Evolutionary conservation across 352 stramenopile genomes (phyloP).

Genomic region (Phytophthora constricta): DNA sequence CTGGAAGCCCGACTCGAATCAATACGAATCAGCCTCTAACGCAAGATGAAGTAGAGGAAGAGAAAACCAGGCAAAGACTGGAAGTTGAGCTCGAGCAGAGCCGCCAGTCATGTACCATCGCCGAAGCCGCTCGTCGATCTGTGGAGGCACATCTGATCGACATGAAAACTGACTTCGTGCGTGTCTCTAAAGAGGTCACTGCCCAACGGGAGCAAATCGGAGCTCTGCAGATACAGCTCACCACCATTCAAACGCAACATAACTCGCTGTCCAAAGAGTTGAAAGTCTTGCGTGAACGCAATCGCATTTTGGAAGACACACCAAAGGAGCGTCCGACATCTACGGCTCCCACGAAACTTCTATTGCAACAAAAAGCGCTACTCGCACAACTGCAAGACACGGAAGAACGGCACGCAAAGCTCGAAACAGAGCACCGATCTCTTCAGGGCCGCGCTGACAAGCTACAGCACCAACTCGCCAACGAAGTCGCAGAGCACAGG

Average conservation of each 20-base stretch:
- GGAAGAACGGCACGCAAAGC: slow-evolving; percentile 24
- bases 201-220: slow-evolving; percentile 44
- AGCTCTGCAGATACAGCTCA: slow-evolving; percentile 47
- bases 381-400: slow-evolving; percentile 29
- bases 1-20: slow-evolving; percentile 21
- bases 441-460: slow-evolving; percentile 20
- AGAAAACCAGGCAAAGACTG: slow-evolving; percentile 29
- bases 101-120: slow-evolving; percentile 17
- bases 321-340: slow-evolving; percentile 19
- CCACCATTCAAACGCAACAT: slow-evolving; percentile 17
- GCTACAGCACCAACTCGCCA: slow-evolving; percentile 28
- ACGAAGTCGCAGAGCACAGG: slow-evolving; percentile 29
- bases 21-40: slow-evolving; percentile 25
- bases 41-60: slow-evolving; percentile 21
- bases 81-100: slow-evolving; percentile 33
- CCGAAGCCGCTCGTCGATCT: slow-evolving; percentile 15
- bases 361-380: slow-evolving; percentile 34
- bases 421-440: slow-evolving; percentile 23
- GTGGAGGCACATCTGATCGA: slow-evolving; percentile 22
- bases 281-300: slow-evolving; percentile 21
- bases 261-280: slow-evolving; percentile 20
- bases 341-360: slow-evolving; percentile 26
- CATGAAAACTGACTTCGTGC: slow-evolving; percentile 26
- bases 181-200: slow-evolving; percentile 38
- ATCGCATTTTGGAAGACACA: slow-evolving; percentile 21